These are phyloP conservation scores for Thuidium tamariscinum DNA, from an alignment of 225 moss, liverwort and hornwort species.

Conservation along the genomic window DNA sequence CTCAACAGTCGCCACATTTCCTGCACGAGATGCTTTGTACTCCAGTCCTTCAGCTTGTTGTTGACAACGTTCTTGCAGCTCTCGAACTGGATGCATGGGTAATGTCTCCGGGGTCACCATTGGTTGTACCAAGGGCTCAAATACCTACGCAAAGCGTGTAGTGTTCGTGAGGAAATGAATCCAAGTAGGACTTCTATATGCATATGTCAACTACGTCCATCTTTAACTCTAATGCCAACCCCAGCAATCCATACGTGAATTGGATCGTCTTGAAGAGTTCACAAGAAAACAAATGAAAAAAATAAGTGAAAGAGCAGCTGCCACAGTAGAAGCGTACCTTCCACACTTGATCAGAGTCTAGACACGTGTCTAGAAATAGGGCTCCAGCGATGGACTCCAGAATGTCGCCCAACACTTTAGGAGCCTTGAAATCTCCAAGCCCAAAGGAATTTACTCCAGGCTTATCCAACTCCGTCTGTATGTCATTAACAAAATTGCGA, in stretches of 20 bases:
- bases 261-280: neutral
- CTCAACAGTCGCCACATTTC: conserved; percentile 94
- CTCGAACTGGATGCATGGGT: conserved; percentile 99
- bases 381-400: conserved; percentile 96
- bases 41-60: conserved; percentile 98
- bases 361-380: conserved; percentile 72
- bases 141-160: conserved; percentile 41
- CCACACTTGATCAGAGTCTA: conserved; percentile 86
- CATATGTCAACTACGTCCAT: neutral
- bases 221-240: neutral
- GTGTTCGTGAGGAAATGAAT: neutral
- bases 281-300: neutral
- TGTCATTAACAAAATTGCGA: conserved; percentile 98
- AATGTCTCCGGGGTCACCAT: conserved; percentile 99
- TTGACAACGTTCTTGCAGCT: conserved; percentile 97
- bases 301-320: neutral
- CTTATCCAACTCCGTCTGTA: conserved; percentile 92
- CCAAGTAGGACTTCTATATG: neutral
- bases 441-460: conserved; percentile 98
- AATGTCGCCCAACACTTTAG: conserved; percentile 97
- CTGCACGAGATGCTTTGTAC: conserved; percentile 90
- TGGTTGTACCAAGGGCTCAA: conserved; percentile 88
- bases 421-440: conserved; percentile 98
- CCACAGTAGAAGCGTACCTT: conserved; percentile 32
- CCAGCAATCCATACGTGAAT: neutral